phyloP scores from a whole-genome alignment of 352 stramenopile species.

The Globisporangium mamillatum region DNA sequence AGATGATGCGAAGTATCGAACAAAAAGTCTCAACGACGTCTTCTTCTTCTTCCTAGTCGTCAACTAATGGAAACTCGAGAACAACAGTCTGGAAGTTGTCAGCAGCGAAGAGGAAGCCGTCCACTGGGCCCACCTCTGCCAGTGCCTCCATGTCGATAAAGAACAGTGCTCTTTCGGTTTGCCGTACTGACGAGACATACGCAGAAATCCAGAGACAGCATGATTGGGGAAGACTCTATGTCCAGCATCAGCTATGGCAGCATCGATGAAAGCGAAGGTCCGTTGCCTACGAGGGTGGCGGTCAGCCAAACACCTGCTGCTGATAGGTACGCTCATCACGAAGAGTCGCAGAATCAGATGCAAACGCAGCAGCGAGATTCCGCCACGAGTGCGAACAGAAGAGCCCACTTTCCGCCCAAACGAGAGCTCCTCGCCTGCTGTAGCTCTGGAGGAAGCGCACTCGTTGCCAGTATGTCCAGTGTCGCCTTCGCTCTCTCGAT shows the following conservation, averaged over 20 bases:
- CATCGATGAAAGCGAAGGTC: not conserved
- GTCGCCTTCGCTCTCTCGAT: no score
- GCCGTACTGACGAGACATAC: no score
- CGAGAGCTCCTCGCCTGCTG: not conserved
- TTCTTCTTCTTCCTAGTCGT: not conserved
- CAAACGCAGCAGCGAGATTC: not conserved
- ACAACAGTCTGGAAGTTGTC: conserved; percentile 5
- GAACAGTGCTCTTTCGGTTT: not conserved
- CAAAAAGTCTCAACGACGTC: not conserved
- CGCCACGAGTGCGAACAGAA: not conserved
- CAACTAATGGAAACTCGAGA: not conserved
- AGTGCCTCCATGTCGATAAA: not conserved
- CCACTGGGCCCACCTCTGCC: not conserved
- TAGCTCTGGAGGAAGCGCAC: not conserved
- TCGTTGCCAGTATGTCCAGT: not conserved
- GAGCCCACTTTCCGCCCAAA: not conserved
- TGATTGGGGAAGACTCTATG: not conserved
- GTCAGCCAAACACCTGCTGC: not conserved
- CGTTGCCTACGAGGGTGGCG: not conserved
- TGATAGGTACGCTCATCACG: not conserved
- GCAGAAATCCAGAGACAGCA: not conserved
- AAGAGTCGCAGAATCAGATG: not conserved
- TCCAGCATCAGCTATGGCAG: not conserved
- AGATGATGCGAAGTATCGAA: not conserved
- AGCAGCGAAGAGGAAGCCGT: not conserved